A percentile compares a stretch with the other conserved stretches of the same genome.
phyloP scores from a whole-genome alignment of 106 monocot species.

The Dendrobium officinale region DNA sequence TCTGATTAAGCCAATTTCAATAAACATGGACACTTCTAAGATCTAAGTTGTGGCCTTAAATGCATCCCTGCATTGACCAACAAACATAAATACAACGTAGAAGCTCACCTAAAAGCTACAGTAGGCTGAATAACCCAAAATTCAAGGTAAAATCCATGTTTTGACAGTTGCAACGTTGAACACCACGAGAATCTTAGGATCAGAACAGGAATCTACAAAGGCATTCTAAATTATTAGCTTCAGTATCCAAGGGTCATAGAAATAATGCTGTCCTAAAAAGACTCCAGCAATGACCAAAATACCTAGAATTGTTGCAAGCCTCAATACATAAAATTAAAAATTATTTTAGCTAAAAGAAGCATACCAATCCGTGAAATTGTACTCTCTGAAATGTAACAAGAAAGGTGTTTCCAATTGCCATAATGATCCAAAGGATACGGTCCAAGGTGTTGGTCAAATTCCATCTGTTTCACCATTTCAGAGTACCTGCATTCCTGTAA shows the following conservation, averaged over 20 bases:
- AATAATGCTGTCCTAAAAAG: background rate
- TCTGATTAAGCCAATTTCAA: background rate
- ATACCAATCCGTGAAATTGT: constrained; percentile 69
- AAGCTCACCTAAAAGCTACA: background rate
- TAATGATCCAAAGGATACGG: constrained; percentile 71
- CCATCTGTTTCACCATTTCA: constrained; percentile 71
- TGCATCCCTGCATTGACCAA: background rate
- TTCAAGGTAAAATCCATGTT: background rate
- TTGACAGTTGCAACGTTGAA: background rate
- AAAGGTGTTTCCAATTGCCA: constrained; percentile 74
- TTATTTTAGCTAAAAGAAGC: background rate
- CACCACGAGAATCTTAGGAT: background rate
- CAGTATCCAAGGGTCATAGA: background rate
- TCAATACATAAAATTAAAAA: background rate
- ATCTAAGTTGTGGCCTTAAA: background rate
- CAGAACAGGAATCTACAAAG: background rate
- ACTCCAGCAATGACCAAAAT: background rate
- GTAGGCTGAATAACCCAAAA: background rate
- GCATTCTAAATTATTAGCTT: background rate
- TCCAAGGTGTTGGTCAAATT: constrained; percentile 80
- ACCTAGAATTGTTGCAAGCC: background rate
- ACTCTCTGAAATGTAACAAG: constrained; percentile 58
- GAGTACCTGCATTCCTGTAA: constrained; percentile 62
- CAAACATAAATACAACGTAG: background rate
- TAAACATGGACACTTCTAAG: background rate